These are phyloP conservation scores for Adiantum capillusveneris DNA, from an alignment of 75 land plant genomes.

Conservation along the genomic window DNA sequence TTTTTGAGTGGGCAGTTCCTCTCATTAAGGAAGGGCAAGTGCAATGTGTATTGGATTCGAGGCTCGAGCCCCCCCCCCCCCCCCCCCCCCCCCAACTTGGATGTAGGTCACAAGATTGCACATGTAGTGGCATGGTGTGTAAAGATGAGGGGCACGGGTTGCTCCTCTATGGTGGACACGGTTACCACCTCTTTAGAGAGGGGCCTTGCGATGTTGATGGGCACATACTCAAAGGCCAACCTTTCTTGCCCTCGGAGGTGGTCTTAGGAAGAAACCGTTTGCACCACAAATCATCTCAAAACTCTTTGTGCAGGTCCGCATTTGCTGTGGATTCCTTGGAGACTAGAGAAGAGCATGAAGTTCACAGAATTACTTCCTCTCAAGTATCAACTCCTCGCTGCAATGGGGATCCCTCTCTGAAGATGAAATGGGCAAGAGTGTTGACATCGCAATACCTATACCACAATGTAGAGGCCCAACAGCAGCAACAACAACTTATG, in stretches of 20 bases:
- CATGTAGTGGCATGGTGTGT: constrained; percentile 70
- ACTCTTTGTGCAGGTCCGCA: constrained; percentile 41
- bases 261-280: constrained; percentile 68
- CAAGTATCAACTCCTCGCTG: constrained; percentile 66
- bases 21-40: constrained; percentile 58
- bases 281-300: constrained; percentile 57
- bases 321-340: constrained; percentile 33
- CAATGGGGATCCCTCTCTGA: constrained; percentile 62
- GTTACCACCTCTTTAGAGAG: constrained; percentile 77
- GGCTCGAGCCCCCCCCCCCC: too few species aligned
- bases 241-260: constrained; percentile 78
- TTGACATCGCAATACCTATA: neutral
- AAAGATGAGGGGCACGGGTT: constrained; percentile 75
- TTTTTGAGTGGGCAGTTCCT: constrained; percentile 91
- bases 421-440: constrained; percentile 25
- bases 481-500: neutral
- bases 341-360: constrained; percentile 10
- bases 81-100: constrained; percentile 35
- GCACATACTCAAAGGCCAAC: constrained; percentile 75
- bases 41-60: constrained; percentile 42
- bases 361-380: constrained; percentile 57
- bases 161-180: constrained; percentile 87
- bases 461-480: neutral
- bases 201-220: constrained; percentile 79
- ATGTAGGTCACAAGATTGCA: constrained; percentile 61